These are phyloP conservation scores for Solanum ossicruentum DNA, from an alignment of 257 asterid species.

Conservation along the genomic window DNA sequence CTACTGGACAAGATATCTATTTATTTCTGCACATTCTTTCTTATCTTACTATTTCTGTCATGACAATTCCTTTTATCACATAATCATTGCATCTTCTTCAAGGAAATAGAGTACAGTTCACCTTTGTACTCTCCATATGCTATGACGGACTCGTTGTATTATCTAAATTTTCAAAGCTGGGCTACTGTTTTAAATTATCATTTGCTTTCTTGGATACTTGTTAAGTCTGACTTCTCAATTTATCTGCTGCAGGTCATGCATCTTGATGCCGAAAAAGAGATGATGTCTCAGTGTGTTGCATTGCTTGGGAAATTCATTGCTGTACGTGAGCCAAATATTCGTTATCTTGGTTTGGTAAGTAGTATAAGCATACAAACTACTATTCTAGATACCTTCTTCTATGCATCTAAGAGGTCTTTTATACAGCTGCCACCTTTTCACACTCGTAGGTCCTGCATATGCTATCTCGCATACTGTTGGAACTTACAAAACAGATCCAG, in stretches of 20 bases:
- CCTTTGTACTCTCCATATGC: background rate
- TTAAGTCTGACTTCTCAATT: background rate
- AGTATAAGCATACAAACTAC: background rate
- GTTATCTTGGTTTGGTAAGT: slow-evolving; percentile 94
- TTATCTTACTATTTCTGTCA: background rate
- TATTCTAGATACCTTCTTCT: background rate
- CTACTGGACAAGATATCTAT: background rate
- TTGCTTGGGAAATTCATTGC: slow-evolving; percentile 93
- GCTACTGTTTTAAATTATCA: background rate
- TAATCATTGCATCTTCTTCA: background rate
- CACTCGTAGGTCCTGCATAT: background rate
- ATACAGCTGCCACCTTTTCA: background rate
- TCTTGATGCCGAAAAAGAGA: slow-evolving; percentile 96
- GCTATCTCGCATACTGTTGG: background rate
- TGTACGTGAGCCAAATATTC: slow-evolving; percentile 93
- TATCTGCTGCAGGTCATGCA: slow-evolving; percentile 71
- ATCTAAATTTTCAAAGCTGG: background rate
- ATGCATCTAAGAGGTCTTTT: background rate
- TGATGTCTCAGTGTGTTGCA: slow-evolving; percentile 99
- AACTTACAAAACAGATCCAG: background rate
- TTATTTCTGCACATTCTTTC: background rate
- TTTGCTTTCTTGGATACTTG: background rate
- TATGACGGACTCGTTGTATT: background rate
- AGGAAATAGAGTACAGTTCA: background rate
- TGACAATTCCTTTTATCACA: background rate